Base-by-base conservation (phyloP, 176 grass and related monocot species). In the Calamus simplicifolius region DNA sequence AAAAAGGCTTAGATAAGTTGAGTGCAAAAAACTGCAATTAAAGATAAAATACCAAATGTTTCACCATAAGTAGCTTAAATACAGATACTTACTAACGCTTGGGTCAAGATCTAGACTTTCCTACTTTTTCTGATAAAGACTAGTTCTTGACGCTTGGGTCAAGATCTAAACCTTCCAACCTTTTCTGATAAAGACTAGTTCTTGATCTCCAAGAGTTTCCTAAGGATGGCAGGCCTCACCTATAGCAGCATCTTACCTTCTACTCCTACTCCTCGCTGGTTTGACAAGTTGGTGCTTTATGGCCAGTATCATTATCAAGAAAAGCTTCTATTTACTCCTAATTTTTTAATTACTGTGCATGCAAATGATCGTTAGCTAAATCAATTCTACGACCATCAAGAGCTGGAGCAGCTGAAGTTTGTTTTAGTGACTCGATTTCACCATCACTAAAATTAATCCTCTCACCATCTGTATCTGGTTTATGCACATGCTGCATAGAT, bases 81-180 rank as follows among this genome's bases (percentile, higher is more conserved):
- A 18, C 31, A 68, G 19, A 43, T 56, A 88, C 79, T 82, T 73
- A 82, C 76, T 73, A 77, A 30, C 56, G 77, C 69, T 70, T 73
- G 15, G 53, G 35, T 50, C 43, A 51, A 70, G 16, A 52, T 28
- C 55, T 51, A 61, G 17, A 67, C 5, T 56, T 77, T 27, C 17
- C 58, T 62, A 62, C 69, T 17, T 68, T 80, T 65, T 50, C 51
- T 49, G 59, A 63, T 29, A 69, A 89, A 70, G 70, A 57, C 16
- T 69, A 63, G 29, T 58, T 18, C 48, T 59, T 52, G 48, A n/a
- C 56, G 77, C 69, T 70, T 73, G 14, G 53, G 38, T 50, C 43
- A 51, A 66, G 16, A 52, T 28, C 55, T 51, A 61, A 15, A 67
- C 5, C 51, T 77, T 27, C 17, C 58, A 66, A 62, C 69, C 14